Evolutionary conservation across 345 rosid genomes (phyloP).

Genomic region (Erodium maritimum): DNA sequence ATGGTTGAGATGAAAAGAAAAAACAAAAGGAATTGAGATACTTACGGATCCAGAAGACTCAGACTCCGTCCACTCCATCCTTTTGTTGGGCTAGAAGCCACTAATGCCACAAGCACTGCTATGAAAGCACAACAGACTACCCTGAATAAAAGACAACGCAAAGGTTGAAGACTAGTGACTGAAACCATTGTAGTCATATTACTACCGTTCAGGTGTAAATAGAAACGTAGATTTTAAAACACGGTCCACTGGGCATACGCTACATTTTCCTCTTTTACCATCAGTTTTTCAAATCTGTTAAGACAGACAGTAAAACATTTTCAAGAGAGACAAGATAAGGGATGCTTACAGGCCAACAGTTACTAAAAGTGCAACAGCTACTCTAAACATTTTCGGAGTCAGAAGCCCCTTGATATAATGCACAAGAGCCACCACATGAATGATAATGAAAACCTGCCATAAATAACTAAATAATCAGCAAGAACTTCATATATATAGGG

Average conservation of each 20-base stretch:
- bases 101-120: slow-evolving; percentile 81
- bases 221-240: not conserved
- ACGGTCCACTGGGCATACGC: not conserved
- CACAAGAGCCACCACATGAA: slow-evolving; percentile 90
- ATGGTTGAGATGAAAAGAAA: no score
- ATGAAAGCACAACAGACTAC: slow-evolving; percentile 57
- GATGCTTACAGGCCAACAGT: slow-evolving; percentile 83
- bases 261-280: not conserved
- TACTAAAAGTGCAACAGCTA: slow-evolving; percentile 82
- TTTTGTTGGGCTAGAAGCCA: slow-evolving; percentile 97
- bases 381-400: slow-evolving; percentile 85
- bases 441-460: slow-evolving; percentile 78
- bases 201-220: not conserved
- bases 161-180: slow-evolving; percentile 9
- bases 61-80: slow-evolving; percentile 99
- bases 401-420: slow-evolving; percentile 85
- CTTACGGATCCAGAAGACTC: slow-evolving; percentile 98
- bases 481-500: no score
- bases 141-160: slow-evolving; percentile 38
- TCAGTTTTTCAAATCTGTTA: not conserved
- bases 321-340: slow-evolving; percentile 11
- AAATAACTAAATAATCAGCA: not conserved
- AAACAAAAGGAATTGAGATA: not conserved
- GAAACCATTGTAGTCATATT: not conserved
- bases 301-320: not conserved